Base-by-base conservation (phyloP, 176 grass and related monocot species). In the Typha latifolia region DNA sequence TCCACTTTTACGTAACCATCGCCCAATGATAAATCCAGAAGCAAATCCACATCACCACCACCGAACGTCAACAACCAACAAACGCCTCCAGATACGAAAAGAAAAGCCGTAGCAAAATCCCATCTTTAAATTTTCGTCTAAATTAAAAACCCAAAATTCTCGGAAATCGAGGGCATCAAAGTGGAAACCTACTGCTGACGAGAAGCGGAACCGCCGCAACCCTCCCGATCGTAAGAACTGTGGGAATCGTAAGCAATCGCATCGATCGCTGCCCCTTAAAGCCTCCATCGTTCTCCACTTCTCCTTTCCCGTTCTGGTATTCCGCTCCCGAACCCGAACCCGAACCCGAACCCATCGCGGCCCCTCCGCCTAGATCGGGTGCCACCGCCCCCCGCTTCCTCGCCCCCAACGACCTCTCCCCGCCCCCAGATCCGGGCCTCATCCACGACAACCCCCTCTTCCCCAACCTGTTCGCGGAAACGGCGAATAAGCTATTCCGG, bases 151-250 rank as follows among this genome's bases (percentile, higher is more conserved):
- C 27, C 27, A 29, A 29, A 29, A 24, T 65, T 27, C 16, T 27
- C 27, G 9, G 63, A 12, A 20, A 20, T 8, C 31, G 23, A 22
- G 52, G 24, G 13, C 51, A 70, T 43, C 37, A 1, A 43, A 43
- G 37, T 43, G 37, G 37, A 14, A 43, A 70, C 95, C 74, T 71
- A 99, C 95, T 94, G 79, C 84, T 81, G 62, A 90, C 83, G 55
- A 99, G 86, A 53, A 99, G 66, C 11, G 95, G 95, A 72, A 99
- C 95, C 12, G 95, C 89, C 16, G 77, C 89, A 2, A 99, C 89
- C 67, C 95, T 82, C 21, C 95, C 86, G 63, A 94, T 89, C 50
- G 95, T 99, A 24, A 99, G 86, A 15, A 99, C 62, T 14, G 95
- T 99, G 63, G 95, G 95, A 18, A 99, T 80, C 66, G 89, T 99